Conservation (phyloP, 352 stramenopile species). For the Phytophthora pini region DNA sequence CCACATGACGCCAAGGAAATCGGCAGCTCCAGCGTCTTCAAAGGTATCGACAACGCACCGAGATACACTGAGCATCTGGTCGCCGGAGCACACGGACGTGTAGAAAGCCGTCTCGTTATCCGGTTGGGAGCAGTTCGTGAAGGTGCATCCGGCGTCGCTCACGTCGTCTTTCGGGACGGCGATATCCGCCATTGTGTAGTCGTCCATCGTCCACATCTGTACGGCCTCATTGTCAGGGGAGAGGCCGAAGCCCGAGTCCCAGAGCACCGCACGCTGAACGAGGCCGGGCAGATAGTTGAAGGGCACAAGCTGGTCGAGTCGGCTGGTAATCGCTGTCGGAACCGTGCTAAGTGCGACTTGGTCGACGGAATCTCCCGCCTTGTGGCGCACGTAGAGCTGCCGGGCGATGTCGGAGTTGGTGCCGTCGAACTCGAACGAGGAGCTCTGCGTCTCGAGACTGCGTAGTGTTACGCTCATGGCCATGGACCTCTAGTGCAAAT, state of each 20-base stretch:
- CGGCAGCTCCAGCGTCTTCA: not conserved
- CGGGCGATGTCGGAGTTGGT: constrained; percentile 40
- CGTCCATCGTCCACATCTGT: constrained; percentile 25
- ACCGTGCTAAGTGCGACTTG: constrained; percentile 16
- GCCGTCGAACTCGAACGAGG: constrained; percentile 34
- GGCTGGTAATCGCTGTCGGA: constrained; percentile 10
- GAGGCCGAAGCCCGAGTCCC: constrained; percentile 42
- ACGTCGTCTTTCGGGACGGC: constrained; percentile 26
- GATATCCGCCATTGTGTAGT: constrained; percentile 36
- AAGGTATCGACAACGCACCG: constrained; percentile 39
- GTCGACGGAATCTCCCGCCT: constrained; percentile 3
- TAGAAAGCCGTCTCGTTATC: constrained; percentile 15
- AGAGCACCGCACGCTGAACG: constrained; percentile 43
- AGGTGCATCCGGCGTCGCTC: constrained; percentile 15
- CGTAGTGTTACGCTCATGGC: too few species aligned
- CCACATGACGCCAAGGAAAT: constrained; percentile 36
- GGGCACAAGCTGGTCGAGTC: constrained; percentile 21
- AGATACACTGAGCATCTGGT: constrained; percentile 40
- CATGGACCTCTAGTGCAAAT: not conserved
- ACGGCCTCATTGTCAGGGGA: constrained; percentile 14
- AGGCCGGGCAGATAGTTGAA: constrained; percentile 33
- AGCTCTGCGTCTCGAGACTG: not conserved
- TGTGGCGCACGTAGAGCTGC: constrained; percentile 39
- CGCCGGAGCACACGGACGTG: constrained; percentile 31
- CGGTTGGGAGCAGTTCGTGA: constrained; percentile 38